phyloP scores from a whole-genome alignment of 768 basidiomycete genomes.

The Pleurotus cornucopiae region DNA sequence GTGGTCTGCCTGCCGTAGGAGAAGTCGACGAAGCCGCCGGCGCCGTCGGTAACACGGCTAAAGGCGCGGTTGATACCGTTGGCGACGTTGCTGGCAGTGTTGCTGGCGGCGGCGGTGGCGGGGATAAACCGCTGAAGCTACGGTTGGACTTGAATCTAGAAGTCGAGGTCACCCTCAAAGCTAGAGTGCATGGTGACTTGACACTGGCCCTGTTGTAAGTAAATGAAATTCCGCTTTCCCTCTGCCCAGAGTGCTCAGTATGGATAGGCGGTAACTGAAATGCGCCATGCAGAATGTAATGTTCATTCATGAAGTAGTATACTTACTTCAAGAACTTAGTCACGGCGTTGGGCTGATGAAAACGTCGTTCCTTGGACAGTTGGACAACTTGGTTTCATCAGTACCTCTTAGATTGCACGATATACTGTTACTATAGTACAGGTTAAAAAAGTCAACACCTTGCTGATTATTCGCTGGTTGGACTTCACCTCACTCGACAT shows the following conservation, averaged over 20 bases:
- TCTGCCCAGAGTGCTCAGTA: background rate
- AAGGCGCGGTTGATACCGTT: conserved; percentile 8
- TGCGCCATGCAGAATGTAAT: background rate
- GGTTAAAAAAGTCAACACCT: too few species aligned
- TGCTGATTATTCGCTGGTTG: too few species aligned
- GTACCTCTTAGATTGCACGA: too few species aligned
- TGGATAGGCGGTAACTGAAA: background rate
- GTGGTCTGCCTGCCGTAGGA: conserved; percentile 15
- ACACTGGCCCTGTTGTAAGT: conserved; percentile 14
- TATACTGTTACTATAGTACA: too few species aligned
- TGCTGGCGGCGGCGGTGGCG: conserved; percentile 9
- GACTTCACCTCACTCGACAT: too few species aligned
- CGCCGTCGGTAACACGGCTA: conserved; percentile 12
- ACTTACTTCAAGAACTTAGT: background rate
- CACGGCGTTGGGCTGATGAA: too few species aligned
- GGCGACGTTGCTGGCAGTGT: conserved; percentile 8
- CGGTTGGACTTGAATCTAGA: conserved; percentile 13
- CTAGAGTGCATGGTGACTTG: conserved; percentile 13
- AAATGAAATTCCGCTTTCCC: background rate
- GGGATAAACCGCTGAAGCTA: conserved; percentile 13
- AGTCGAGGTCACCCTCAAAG: conserved; percentile 12
- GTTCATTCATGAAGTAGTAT: background rate
- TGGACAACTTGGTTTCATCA: too few species aligned
- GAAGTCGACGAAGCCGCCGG: conserved; percentile 15
- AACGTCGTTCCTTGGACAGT: too few species aligned